phyloP scores from a whole-genome alignment of 1,139 yeast species.

The Candida glucosophila region DNA sequence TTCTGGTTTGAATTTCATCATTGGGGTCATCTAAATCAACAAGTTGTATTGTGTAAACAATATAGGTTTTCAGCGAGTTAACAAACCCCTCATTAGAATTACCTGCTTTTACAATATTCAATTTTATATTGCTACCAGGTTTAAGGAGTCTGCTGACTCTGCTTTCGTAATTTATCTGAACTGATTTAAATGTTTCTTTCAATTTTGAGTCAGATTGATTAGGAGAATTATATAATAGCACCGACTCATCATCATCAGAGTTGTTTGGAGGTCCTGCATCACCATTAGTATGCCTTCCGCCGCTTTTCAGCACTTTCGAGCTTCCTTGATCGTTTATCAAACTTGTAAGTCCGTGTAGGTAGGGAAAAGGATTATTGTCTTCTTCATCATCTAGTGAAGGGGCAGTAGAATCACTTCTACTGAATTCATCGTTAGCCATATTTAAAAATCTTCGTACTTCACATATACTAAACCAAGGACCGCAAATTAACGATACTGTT shows the following conservation, averaged over 20 bases:
- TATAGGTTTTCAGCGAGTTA: constrained; percentile 56
- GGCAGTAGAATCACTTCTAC: no score
- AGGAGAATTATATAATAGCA: constrained; percentile 15
- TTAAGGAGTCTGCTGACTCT: constrained; percentile 28
- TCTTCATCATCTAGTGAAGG: constrained; percentile 30
- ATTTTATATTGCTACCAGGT: constrained; percentile 24
- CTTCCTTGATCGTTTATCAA: constrained; percentile 14
- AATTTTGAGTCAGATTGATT: constrained; percentile 12
- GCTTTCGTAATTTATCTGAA: constrained; percentile 29
- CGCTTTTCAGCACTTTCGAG: constrained; percentile 4
- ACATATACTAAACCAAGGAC: no score
- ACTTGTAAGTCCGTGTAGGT: constrained; percentile 24
- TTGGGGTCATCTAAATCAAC: constrained; percentile 20
- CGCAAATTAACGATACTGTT: no score
- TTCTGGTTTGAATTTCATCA: constrained; percentile 54
- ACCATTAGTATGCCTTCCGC: constrained; percentile 3
- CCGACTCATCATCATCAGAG: constrained; percentile 15
- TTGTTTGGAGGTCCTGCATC: constrained; percentile 2
- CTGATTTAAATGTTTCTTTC: constrained; percentile 16
- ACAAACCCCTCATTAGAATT: constrained; percentile 64
- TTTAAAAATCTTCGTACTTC: no score
- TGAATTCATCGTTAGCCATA: no score
- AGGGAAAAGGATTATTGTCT: constrained; percentile 46
- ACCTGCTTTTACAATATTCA: constrained; percentile 66
- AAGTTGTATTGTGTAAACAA: constrained; percentile 70